Base-by-base conservation (phyloP, 1,139 yeast species). In the Yamadazyma dushanensis region DNA sequence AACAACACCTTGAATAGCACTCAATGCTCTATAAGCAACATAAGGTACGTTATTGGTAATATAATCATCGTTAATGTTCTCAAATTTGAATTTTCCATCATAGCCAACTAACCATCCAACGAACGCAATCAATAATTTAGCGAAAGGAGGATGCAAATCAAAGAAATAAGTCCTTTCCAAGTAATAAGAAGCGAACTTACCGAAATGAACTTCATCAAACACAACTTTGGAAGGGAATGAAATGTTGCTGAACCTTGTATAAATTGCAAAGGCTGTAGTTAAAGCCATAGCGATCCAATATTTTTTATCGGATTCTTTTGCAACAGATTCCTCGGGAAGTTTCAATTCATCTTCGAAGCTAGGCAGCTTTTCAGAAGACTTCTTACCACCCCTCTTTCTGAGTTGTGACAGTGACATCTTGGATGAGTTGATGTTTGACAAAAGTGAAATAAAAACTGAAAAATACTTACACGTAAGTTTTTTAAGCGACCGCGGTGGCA, bases 111-210 rank as follows among this genome's bases (percentile, higher is more conserved):
- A 57, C 76, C 83, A 89, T 24, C 98, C 99, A 31, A 83, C 92
- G 42, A 80, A 76, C 0, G 97, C 98, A 63, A 89, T 85, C 49
- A 90, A 71, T 61, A 94, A 70, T 61, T 94, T 94, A 34, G 97
- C 98, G 63, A 94, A 84, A 14, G 98, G 99, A 26, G 99, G 99
- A 61, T 94, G 99, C 41, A 94, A 78, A 61, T 94, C 99, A 58
- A 94, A 92, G 60, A 88, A 94, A 61, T 86, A 87, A 0, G 92
- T 81, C 41, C 94, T 69, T 56, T 86, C 83, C 43, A 87, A 63
- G 58, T 87, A 87, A 56, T 86, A 88, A 13, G 95, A 82, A 17
- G 97, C 97, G 62, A 90, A 89, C 56, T 89, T 89, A 29, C 98
- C 98, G 55, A 92, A 92, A 61, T 92, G 98, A 21, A 92, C 98